phyloP scores from a whole-genome alignment of 169 alveolate species.

The Eimeria falciformis region DNA sequence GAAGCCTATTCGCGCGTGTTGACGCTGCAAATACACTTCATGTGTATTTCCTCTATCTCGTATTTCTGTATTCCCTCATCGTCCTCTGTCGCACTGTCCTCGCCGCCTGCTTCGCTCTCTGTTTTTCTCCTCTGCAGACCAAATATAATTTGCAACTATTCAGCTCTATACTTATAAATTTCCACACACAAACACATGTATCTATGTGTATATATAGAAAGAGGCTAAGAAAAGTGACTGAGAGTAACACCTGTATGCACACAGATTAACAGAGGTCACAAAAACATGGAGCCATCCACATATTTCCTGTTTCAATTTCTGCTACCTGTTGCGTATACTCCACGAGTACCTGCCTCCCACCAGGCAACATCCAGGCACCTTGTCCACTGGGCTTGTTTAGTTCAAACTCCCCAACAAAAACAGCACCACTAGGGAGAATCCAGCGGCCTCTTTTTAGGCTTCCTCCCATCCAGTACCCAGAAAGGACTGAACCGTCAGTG shows the following conservation, averaged over 20 bases:
- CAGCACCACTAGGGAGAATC: constrained; percentile 73
- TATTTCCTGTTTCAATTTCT: background rate
- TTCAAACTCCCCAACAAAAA: constrained; percentile 62
- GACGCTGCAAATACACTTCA: constrained; percentile 53
- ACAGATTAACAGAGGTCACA: background rate
- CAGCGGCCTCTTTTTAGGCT: constrained; percentile 71
- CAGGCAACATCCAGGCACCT: constrained; percentile 76
- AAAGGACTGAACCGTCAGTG: constrained; percentile 66
- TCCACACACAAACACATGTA: background rate
- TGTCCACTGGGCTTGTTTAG: constrained; percentile 71
- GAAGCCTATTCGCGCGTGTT: constrained; percentile 36
- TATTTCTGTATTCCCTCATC: constrained; percentile 40
- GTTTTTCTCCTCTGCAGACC: constrained; percentile 35
- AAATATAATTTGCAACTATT: no score
- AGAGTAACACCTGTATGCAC: background rate
- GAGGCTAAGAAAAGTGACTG: background rate
- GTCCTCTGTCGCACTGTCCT: constrained; percentile 46
- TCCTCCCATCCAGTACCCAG: constrained; percentile 69
- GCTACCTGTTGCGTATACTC: constrained; percentile 71
- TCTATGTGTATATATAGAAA: background rate
- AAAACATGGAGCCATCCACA: no score
- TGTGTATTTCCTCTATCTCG: constrained; percentile 45
- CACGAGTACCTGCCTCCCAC: constrained; percentile 70
- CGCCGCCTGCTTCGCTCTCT: constrained; percentile 1
- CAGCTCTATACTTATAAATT: background rate